Base-by-base conservation (phyloP, 148 eudicot genomes). In the Linanthus parryae region DNA sequence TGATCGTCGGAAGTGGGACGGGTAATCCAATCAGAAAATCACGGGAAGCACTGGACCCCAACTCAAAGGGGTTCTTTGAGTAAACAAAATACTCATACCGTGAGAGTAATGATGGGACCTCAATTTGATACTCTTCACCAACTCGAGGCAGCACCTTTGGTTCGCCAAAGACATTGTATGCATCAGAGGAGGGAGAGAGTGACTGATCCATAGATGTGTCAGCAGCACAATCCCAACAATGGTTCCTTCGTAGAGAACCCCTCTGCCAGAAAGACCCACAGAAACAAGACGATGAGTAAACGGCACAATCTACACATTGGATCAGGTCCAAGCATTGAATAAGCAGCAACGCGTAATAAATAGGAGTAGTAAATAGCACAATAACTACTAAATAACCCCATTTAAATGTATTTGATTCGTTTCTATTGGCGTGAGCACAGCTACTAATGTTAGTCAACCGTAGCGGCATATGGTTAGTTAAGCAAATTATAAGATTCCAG, bases 41-140 rank as follows among this genome's bases (percentile, higher is more conserved):
- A 51, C 29, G 44, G 27, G 74, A 61, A 43, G 51, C 24, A 27
- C 33, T 30, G 33, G n/a, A n/a, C n/a, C 57, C 65, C 40, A 13
- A 30, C n/a, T 61, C 57, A 36, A 16, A 30, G 5, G 65, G 72
- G 54, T 57, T 61, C 43, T 22, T 58, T 16, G 34, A 29, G 36
- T 59, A 54, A 3, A 36, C 33, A 37, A 50, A 37, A 25, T 46
- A 63, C 39, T 69, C 72, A 31, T 67, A 69, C 20, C 66, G 28
- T 6, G 20, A 39, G 41, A 60, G 26, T 20, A 74, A 12, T 13
- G 71, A 54, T 33, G 96, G 94, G 49, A 75, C 73, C 71, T 84
- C 71, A 41, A 56, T 86, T 51, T 84, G 94, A 54, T 70, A 84
- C 25, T 79, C 61, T 35, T 68, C 78, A 46, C 89, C 89, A 58